These are phyloP conservation scores for Geosiphon pyriformis DNA, from an alignment of 192 early-diverging fungal genomes.

Conservation along the genomic window DNA sequence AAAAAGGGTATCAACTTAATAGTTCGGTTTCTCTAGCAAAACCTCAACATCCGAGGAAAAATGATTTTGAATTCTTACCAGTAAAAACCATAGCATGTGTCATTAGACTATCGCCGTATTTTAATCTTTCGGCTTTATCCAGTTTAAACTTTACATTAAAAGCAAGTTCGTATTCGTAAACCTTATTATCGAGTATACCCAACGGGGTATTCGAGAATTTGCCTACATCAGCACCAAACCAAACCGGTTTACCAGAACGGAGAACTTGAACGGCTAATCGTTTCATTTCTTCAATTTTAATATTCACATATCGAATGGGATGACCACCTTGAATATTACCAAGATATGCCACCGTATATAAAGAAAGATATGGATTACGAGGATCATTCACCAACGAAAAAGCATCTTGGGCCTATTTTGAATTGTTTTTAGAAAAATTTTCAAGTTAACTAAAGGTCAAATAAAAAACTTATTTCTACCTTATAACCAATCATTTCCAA, in stretches of 20 bases:
- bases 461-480: slow-evolving; percentile 27
- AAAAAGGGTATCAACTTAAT: no score
- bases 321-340: slow-evolving; percentile 67
- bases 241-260: slow-evolving; percentile 59
- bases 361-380: slow-evolving; percentile 53
- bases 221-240: slow-evolving; percentile 76
- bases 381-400: slow-evolving; percentile 72
- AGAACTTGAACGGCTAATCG: slow-evolving; percentile 51
- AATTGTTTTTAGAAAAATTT: background rate
- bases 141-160: slow-evolving; percentile 56
- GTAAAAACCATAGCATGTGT: slow-evolving; percentile 81
- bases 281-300: slow-evolving; percentile 51
- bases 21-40: no score
- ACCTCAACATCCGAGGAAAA: no score
- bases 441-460: background rate
- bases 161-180: slow-evolving; percentile 59
- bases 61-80: no score
- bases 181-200: slow-evolving; percentile 57
- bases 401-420: slow-evolving; percentile 47
- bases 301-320: slow-evolving; percentile 66
- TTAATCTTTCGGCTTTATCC: slow-evolving; percentile 63
- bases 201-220: slow-evolving; percentile 49
- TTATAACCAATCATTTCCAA: slow-evolving; percentile 53
- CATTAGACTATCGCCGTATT: slow-evolving; percentile 69
- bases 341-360: slow-evolving; percentile 69